These are phyloP conservation scores for Trametes versicolor DNA, from an alignment of 1,284 basidiomycete genomes.

Conservation along the genomic window DNA sequence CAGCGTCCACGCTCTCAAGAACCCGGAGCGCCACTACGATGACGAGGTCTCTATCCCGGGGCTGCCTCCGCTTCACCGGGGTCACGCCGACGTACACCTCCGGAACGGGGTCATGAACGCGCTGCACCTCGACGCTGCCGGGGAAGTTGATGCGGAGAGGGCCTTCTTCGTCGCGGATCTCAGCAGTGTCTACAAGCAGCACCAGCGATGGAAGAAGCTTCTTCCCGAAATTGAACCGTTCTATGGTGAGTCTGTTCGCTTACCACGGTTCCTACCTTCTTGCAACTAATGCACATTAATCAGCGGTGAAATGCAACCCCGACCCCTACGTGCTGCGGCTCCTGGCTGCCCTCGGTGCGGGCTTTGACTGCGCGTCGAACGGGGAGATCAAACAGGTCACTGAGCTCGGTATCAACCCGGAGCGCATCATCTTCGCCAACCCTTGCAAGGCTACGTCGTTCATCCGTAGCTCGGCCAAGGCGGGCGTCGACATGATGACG, in stretches of 20 bases:
- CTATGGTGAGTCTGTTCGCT: constrained; percentile 70
- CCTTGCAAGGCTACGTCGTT: constrained; percentile 98
- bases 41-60: constrained; percentile 63
- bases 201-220: constrained; percentile 83
- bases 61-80: constrained; percentile 71
- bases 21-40: constrained; percentile 40
- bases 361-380: constrained; percentile 99
- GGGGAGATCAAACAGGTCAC: constrained; percentile 92
- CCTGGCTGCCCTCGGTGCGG: constrained; percentile 88
- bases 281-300: constrained; percentile 24
- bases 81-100: constrained; percentile 77
- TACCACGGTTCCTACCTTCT: constrained; percentile 25
- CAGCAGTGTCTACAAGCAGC: constrained; percentile 88
- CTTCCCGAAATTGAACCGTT: constrained; percentile 92
- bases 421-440: constrained; percentile 96
- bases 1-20: constrained; percentile 26
- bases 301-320: constrained; percentile 97
- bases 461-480: constrained; percentile 84
- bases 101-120: constrained; percentile 78
- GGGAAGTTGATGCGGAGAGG: constrained; percentile 82
- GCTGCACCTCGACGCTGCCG: constrained; percentile 56
- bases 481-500: constrained; percentile 92
- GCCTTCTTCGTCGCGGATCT: constrained; percentile 98
- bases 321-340: constrained; percentile 94
- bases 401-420: constrained; percentile 75